Evolutionary conservation across 371 early-diverging fungal species (phyloP), one percentile per base, ranked within the genome.

Genomic region (Syncephalastrum contaminatum): DNA sequence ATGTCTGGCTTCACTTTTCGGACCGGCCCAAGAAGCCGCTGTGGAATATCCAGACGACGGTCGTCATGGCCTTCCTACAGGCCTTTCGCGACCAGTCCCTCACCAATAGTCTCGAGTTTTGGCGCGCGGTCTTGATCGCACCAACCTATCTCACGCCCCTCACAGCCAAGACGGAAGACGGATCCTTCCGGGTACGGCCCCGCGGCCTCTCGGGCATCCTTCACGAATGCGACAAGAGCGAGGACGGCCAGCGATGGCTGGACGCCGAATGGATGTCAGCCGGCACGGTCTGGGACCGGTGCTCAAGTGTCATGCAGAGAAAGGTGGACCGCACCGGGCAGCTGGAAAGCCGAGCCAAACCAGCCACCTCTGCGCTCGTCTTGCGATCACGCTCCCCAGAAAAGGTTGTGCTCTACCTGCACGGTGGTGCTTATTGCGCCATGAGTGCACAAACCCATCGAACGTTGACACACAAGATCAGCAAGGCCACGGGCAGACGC

Each of bases 401-500:
- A 53, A 73, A 78, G 47, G 71, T 86, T 14, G 70, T 88, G 1
- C 52, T 87, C 6, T 89, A 82, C 62, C 49, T 84, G 4, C 90
- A 90, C 59, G 89, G 89, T 39, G 83, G 86, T 10, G 87, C 84
- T 15, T 84, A 82, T 63, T 78, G 80, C 54, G 60, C 83, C 22
- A 80, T 85, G 67, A 84, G 84, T 47, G 80, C 82, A 2, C 72
- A 78, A 46, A 77, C 86, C 0, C 83, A 86, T 58, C 64, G 87
- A 20, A 66, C 61, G 18, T 61, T 89, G 45, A 81, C 84, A 0
- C 69, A 81, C 56, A 70, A 77, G 47, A 74, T 88, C 18, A 80
- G 83, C 19, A 72, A 76, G 51, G 62, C 64, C 1, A 76, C 80
- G 3, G 75, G 73, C 0, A 48, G 78, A 50, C 67, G 72, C 20